Evolutionary conservation across 2,329 filamentous ascomycete species (phyloP).

Genomic region (Colletotrichum tropicale): DNA sequence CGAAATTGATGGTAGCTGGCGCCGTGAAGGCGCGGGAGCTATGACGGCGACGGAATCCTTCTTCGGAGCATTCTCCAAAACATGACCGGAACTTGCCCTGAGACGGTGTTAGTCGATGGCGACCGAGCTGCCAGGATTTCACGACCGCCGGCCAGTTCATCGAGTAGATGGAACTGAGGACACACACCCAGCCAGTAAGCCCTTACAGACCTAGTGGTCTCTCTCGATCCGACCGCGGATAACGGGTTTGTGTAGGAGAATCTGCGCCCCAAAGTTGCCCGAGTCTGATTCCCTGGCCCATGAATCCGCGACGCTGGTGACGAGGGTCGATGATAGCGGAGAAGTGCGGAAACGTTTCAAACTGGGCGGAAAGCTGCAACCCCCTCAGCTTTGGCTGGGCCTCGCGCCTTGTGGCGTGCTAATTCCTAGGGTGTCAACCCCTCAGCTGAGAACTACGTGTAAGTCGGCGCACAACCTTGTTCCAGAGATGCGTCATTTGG

Average conservation of each 20-base stretch:
- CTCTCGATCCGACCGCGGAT: not conserved
- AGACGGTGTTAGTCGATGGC: not conserved
- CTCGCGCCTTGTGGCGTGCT: not conserved
- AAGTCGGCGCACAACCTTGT: not conserved
- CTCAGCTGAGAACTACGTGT: not conserved
- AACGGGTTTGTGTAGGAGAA: not conserved
- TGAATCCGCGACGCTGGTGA: not conserved
- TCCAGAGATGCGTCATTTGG: not conserved
- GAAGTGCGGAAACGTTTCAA: not conserved
- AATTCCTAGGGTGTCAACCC: not conserved
- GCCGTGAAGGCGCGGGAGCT: not conserved
- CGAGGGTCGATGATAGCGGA: not conserved
- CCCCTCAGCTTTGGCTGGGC: not conserved
- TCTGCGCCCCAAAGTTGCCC: not conserved
- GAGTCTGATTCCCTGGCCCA: not conserved
- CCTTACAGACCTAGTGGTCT: not conserved
- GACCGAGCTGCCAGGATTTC: not conserved
- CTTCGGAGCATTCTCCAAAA: not conserved
- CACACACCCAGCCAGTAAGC: not conserved
- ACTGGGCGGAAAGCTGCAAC: not conserved
- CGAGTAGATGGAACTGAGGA: not conserved
- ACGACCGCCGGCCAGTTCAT: not conserved
- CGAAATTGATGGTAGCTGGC: not conserved
- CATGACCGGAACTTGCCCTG: not conserved
- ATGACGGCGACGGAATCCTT: not conserved